phyloP scores from a whole-genome alignment of 2,329 filamentous ascomycete genomes.

The Penicillium glabrum region DNA sequence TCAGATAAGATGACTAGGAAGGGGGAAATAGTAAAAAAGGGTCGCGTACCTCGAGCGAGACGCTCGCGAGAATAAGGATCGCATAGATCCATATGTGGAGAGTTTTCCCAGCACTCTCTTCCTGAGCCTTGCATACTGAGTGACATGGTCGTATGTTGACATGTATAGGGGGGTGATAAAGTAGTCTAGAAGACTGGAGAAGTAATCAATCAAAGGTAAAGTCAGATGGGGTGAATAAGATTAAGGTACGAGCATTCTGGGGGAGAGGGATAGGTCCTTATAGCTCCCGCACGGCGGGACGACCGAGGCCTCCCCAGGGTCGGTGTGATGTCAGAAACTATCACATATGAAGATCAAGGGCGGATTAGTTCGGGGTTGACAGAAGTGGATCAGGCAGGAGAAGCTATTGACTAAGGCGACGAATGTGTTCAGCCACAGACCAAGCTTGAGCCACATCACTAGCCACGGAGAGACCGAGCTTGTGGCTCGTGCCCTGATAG shows the following conservation, averaged over 20 bases:
- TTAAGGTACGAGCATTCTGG: not conserved
- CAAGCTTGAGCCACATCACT: slow-evolving; percentile 16
- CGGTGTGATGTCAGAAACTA: slow-evolving; percentile 21
- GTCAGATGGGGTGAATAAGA: not conserved
- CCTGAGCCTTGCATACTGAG: slow-evolving; percentile 30
- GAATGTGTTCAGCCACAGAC: slow-evolving; percentile 6
- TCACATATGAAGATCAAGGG: slow-evolving; percentile 28
- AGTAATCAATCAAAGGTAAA: not conserved
- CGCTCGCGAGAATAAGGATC: slow-evolving; percentile 27
- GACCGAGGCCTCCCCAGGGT: slow-evolving; percentile 18
- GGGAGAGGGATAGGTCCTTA: slow-evolving; percentile 13
- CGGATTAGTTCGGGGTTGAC: slow-evolving; percentile 24
- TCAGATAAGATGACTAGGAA: slow-evolving; percentile 57
- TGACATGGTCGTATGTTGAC: slow-evolving; percentile 27
- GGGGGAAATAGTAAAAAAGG: slow-evolving; percentile 41
- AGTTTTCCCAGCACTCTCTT: slow-evolving; percentile 33
- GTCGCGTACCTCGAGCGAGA: slow-evolving; percentile 29
- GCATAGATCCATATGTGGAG: slow-evolving; percentile 27
- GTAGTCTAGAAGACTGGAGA: not conserved
- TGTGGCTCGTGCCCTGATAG: slow-evolving; percentile 19
- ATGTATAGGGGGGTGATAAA: slow-evolving; percentile 5
- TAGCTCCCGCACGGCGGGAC: slow-evolving; percentile 14
- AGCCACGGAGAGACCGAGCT: slow-evolving; percentile 22
- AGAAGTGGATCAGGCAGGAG: slow-evolving; percentile 15
- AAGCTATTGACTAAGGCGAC: slow-evolving; percentile 20